Evolutionary conservation across 164 flowering plant genomes (phyloP), one percentile per base, ranked within the genome.

Genomic region (Stephania japonica): DNA sequence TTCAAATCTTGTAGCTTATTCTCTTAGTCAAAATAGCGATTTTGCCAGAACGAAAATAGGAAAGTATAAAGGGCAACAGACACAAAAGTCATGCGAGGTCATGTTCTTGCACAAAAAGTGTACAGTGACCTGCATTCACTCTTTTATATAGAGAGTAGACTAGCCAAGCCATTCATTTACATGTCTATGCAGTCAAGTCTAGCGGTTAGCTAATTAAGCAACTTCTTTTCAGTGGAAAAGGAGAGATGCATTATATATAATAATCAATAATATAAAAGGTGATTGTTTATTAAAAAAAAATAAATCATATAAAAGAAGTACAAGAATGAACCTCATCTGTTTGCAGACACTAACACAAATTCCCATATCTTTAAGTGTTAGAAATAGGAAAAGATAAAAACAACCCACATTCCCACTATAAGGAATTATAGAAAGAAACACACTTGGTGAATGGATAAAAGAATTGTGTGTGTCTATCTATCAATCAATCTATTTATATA

Each of bases 1-100:
- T 78, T 85, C 76, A 88, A 76, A 26, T 83, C 80, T 43, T 68
- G 77, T 11, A 85, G 67, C 78, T 76, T 81, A 12, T 74, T 83
- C 65, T 41, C 70, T 72, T 84, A 87, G 21, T 83, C 87, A 44
- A 68, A 53, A 73, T 75, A 78, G n/a, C n/a, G n/a, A n/a, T n/a
- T n/a, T n/a, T n/a, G n/a, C n/a, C n/a, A n/a, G n/a, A n/a, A n/a
- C n/a, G n/a, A n/a, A n/a, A n/a, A n/a, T n/a, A n/a, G n/a, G n/a
- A n/a, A n/a, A n/a, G n/a, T n/a, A n/a, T n/a, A n/a, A n/a, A n/a
- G n/a, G n/a, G n/a, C n/a, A n/a, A n/a, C n/a, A n/a, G n/a, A n/a
- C n/a, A n/a, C n/a, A n/a, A n/a, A n/a, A n/a, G n/a, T n/a, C n/a
- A n/a, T n/a, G n/a, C n/a, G n/a, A n/a, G n/a, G n/a, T n/a, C n/a